Base-by-base conservation (phyloP, 352 stramenopile species). In the Discostella stelligera region DNA sequence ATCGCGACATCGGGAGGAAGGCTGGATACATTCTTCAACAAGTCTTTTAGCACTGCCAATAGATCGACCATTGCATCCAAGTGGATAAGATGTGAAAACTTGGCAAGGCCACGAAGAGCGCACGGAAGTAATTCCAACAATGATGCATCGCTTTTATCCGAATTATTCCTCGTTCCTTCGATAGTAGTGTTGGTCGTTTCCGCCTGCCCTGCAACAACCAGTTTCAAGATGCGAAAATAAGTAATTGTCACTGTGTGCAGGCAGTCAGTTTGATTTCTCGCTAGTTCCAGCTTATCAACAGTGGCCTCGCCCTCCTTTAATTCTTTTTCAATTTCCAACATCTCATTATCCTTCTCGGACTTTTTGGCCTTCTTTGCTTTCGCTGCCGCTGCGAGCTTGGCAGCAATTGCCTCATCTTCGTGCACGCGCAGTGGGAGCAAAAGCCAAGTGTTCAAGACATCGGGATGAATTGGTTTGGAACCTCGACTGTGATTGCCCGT, bases 31-130 rank as follows among this genome's bases (percentile, higher is more conserved):
- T 95, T 84, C 37, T 91, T 90, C 25, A 98, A 86, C 66, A 98
- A 86, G 23, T 94, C 85, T 81, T 98, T 98, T 25, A 98, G 89
- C 46, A 98, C 94, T 69, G 95, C 96, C 66, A 98, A 88, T 53
- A 98, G 77, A 79, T 98, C 95, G 25, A 97, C 94, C 85, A 98
- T 96, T 41, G 97, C 98, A 83, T 98, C 96, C n/a, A 98, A 88
- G 78, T 98, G 98, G 69, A 98, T 98, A 9, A 98, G 71, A 89
- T 98, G 97, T 14, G 95, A 95, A 89, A 97, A 98, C 75, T 98
- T 98, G 48, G 94, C 91, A 49, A 98, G 88, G 1, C 96, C 96
- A 59, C 94, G 84, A 18, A 98, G 89, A 60, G 97, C 95, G 0
- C 94, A 92, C 0, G 95, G 95, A 62, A 98, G 73, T 16, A 97